Evolutionary conservation across 352 stramenopile species (phyloP).

Genomic region (Blastocystis sp.): DNA sequence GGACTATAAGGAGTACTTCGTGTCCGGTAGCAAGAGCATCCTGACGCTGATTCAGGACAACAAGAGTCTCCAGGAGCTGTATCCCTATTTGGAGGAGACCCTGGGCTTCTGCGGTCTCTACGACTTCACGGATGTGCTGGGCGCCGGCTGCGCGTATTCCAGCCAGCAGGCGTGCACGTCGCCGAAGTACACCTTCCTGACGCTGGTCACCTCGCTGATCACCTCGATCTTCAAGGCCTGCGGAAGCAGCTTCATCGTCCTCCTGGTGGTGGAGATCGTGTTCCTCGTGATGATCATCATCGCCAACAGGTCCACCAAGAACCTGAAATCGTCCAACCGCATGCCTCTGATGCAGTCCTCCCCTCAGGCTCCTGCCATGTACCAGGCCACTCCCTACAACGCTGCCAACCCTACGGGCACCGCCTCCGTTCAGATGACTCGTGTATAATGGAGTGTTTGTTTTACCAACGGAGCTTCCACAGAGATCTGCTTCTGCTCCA

Average conservation of each 20-base stretch:
- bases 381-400: not conserved
- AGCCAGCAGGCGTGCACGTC: not conserved
- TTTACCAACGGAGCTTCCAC: not conserved
- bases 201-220: not conserved
- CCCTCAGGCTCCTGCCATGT: not conserved
- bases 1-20: not conserved
- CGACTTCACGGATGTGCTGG: not conserved
- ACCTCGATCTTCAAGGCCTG: not conserved
- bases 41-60: not conserved
- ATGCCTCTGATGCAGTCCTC: not conserved
- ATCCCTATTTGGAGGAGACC: not conserved
- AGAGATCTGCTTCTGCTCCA: not conserved
- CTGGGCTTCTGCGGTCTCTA: slow-evolving; percentile 24
- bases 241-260: not conserved
- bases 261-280: not conserved
- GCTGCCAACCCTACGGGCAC: not conserved
- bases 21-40: not conserved
- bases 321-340: not conserved
- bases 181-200: not conserved
- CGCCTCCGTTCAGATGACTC: not conserved
- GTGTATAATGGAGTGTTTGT: not conserved
- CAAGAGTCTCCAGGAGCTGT: not conserved
- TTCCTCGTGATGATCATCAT: slow-evolving; percentile 9
- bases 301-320: not conserved
- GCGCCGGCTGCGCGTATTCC: not conserved